phyloP scores from a whole-genome alignment of 176 grass and related monocot genomes.

The Areca catechu region DNA sequence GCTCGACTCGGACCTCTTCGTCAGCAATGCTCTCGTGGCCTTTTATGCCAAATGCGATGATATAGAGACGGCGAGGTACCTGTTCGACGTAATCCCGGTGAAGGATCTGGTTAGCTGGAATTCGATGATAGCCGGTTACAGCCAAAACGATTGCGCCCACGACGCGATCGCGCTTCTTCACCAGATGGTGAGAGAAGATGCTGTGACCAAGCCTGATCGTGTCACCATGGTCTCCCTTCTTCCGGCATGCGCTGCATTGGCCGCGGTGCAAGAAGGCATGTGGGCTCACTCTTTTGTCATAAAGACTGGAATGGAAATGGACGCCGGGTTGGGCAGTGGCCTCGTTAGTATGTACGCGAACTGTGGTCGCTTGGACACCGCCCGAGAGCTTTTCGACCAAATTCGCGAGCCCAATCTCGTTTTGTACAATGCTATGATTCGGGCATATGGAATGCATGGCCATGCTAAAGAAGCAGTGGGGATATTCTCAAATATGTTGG shows the following conservation, averaged over 20 bases:
- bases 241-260: constrained; percentile 5
- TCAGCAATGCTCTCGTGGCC: neutral
- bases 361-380: constrained; percentile 7
- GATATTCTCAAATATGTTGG: constrained; percentile 7
- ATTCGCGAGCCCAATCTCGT: neutral
- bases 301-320: neutral
- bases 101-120: constrained; percentile 12
- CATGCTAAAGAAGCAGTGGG: constrained; percentile 2
- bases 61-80: constrained; percentile 1
- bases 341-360: constrained; percentile 8
- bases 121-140: constrained; percentile 4
- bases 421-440: constrained; percentile 8
- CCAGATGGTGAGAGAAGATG: neutral
- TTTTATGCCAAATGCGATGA: neutral
- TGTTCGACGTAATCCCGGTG: constrained; percentile 5
- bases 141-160: neutral
- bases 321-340: neutral
- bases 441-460: constrained; percentile 22
- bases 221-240: neutral
- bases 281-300: constrained; percentile 10
- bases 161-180: constrained; percentile 6
- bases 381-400: neutral
- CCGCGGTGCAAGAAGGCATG: neutral
- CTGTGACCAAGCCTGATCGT: neutral
- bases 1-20: neutral